Base-by-base conservation (phyloP, 1,139 yeast genomes). In the Meyerozyma carpophila region DNA sequence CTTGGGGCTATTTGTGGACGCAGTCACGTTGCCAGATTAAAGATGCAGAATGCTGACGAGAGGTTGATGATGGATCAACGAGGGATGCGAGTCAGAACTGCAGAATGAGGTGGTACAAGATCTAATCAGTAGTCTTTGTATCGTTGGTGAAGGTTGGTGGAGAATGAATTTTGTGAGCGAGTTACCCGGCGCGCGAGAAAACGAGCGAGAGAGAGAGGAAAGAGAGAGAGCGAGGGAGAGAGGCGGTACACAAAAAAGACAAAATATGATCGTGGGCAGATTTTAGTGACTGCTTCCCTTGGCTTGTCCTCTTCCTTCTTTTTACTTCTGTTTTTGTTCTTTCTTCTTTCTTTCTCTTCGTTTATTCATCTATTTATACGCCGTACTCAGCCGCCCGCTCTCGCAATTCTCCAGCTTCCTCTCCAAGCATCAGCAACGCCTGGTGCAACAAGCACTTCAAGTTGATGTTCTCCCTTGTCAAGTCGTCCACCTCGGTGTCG, bases 1-100 rank as follows among this genome's bases (percentile, higher is more conserved):
- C 70, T 49, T 49, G 51, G 70, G 70, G 69, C 68, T 61, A 40
- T 52, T 54, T 40, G 46, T 47, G 41, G 55, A 40, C 51, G 53
- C 53, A 57, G 67, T 53, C 69, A 64, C 69, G 63, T 56, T 20
- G 16, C 36, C 25, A 18, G 25, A 13, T 24, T 27, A 36, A 31
- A 7, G 8, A 31, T 31, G 34, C 34, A 31, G 34, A 28, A 31
- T 31, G 34, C 34, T 31, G 34, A 31, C 16, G 34, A 16, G 20
- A 13, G 16, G 34, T 31, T 31, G 34, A 31, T 16, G 34, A 31
- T 31, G 8, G 34, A 31, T 31, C 34, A 31, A 31, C 34, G 16
- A 6, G 16, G 8, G 4, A 13, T 31, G 34, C 34, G 20, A 31
- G 34, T 13, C 34, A 31, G 34, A 31, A 14, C 34, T 31, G 34